Evolutionary conservation across 2,329 filamentous ascomycete species (phyloP).

Genomic region (Cladosporium sp.): DNA sequence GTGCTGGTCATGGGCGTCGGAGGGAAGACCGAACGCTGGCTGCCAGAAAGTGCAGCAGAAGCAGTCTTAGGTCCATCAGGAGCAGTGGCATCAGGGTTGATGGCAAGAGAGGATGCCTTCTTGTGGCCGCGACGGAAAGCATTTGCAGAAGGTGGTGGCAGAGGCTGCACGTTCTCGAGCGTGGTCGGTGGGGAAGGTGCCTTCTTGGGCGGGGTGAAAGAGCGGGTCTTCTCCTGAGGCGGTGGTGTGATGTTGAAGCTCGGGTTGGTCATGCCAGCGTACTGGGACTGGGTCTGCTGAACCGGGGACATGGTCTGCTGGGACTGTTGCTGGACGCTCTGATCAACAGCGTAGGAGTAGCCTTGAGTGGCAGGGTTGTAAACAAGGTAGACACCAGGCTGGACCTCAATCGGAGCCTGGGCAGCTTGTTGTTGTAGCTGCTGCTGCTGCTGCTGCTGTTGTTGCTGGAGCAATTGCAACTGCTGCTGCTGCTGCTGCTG

Average conservation of each 20-base stretch:
- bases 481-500: conserved; percentile 59
- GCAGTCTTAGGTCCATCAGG: conserved; percentile 68
- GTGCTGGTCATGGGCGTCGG: conserved; percentile 75
- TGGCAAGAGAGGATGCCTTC: conserved; percentile 71
- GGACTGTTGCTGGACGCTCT: conserved; percentile 51
- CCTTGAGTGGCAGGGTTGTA: conserved; percentile 85
- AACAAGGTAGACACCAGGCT: conserved; percentile 74
- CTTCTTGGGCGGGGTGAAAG: conserved; percentile 59
- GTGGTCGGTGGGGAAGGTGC: conserved; percentile 59
- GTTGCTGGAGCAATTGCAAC: conserved; percentile 41
- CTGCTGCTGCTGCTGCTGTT: conserved; percentile 48
- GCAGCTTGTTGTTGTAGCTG: conserved; percentile 63
- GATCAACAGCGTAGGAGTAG: conserved; percentile 74
- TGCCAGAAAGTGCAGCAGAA: conserved; percentile 45
- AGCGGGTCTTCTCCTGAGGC: conserved; percentile 56
- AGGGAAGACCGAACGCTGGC: conserved; percentile 54
- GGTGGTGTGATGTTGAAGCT: conserved; percentile 79
- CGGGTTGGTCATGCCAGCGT: conserved; percentile 30
- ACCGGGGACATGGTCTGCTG: conserved; percentile 27
- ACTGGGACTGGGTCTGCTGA: conserved; percentile 25
- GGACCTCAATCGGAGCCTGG: conserved; percentile 62
- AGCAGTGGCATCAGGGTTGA: conserved; percentile 55
- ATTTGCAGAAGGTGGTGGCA: conserved; percentile 83
- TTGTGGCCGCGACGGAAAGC: conserved; percentile 92
- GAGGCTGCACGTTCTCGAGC: conserved; percentile 60